Base-by-base conservation (phyloP, 139 green algal species). In the Edaphochlamys debaryana region DNA sequence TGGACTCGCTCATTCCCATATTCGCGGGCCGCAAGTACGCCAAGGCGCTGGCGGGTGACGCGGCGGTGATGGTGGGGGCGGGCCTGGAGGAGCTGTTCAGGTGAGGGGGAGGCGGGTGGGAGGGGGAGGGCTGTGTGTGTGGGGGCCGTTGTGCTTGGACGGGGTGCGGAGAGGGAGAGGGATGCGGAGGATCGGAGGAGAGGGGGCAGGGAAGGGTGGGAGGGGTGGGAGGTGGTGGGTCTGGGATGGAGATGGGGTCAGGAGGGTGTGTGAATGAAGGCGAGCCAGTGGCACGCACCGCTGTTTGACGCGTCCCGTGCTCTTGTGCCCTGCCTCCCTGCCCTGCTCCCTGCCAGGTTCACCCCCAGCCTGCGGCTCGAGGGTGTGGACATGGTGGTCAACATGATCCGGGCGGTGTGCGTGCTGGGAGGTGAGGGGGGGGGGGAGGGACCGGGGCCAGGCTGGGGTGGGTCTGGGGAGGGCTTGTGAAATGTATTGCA, bases 41-140 rank as follows among this genome's bases (percentile, higher is more conserved):
- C 76, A 82, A 73, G 63, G 76, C 76, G 45, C 60, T 72, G 19
- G 38, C 66, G 48, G 90, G 95, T 2, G 96, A 99, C 63, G 95
- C 92, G 2, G 87, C 95, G 3, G 87, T 81, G 23, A 87, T 96
- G 6, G 80, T 99, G 20, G 96, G 96, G 0, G 80, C 90, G 0
- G 90, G 92, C 7, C 71, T 99, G 64, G 96, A 99, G 82, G 96
- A 99, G 90, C 88, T 99, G 50, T 89, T 99, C 85, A 89, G 96
- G 83, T 90, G 60, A 0, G 85, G 25, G 3, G 6, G 25, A 20
- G 52, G 45, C 45, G 45, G 52, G 52, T 29, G 52, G 15, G 17
- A 4, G 23, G 23, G 56, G 56, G 17, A 29, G 56, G 56, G 20
- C 56, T 15, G 2, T 23, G 56, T 2, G 56, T 63, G 56, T 3